phyloP scores from a whole-genome alignment of 2,329 filamentous ascomycete genomes.

The Trichoderma sp. region DNA sequence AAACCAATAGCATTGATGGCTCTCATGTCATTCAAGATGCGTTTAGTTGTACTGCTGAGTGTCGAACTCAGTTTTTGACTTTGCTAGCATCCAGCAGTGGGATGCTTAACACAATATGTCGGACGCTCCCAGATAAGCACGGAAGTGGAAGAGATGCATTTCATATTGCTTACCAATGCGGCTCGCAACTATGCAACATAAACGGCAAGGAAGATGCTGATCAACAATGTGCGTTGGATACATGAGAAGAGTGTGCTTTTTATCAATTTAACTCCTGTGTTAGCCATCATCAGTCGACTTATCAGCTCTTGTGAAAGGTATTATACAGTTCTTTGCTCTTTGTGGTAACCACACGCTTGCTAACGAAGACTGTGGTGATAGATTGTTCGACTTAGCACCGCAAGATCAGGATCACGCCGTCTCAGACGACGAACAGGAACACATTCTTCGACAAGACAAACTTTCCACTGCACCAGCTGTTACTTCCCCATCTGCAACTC shows the following conservation, averaged over 20 bases:
- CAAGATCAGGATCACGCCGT: not conserved
- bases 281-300: constrained; percentile 54
- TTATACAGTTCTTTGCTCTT: constrained; percentile 29
- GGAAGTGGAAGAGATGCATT: constrained; percentile 37
- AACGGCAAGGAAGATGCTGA: constrained; percentile 35
- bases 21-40: constrained; percentile 34
- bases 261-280: not conserved
- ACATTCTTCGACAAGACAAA: not conserved
- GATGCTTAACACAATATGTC: constrained; percentile 39
- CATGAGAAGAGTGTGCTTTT: not conserved
- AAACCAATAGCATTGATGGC: not conserved
- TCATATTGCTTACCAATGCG: constrained; percentile 55
- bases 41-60: constrained; percentile 40
- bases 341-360: not conserved
- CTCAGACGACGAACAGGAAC: not conserved
- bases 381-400: constrained; percentile 31
- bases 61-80: constrained; percentile 38
- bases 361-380: constrained; percentile 28
- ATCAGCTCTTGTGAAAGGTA: constrained; percentile 56
- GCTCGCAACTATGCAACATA: constrained; percentile 53
- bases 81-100: constrained; percentile 33
- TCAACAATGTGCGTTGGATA: constrained; percentile 48
- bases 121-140: constrained; percentile 34
- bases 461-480: not conserved
- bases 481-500: not conserved